These are phyloP conservation scores for Alternaria atra DNA, from an alignment of 2,329 filamentous ascomycete genomes.

Conservation along the genomic window DNA sequence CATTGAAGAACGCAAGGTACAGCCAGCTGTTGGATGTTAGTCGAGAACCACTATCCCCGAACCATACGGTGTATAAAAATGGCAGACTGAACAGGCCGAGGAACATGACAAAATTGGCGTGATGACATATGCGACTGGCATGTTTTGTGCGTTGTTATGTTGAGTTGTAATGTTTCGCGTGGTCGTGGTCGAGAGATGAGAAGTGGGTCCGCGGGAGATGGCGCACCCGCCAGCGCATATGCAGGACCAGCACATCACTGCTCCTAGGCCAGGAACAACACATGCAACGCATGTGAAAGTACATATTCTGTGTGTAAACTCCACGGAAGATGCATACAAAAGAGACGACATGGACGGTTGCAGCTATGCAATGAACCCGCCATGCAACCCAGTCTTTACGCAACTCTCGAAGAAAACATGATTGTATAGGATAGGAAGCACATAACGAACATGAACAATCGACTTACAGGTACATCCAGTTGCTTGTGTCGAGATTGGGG, in stretches of 20 bases:
- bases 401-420: background rate
- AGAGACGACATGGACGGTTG: background rate
- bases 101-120: background rate
- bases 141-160: slow-evolving; percentile 3
- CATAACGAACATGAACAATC: background rate
- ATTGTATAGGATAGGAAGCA: background rate
- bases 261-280: slow-evolving; percentile 6
- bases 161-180: background rate
- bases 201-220: slow-evolving; percentile 25
- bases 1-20: slow-evolving; percentile 72
- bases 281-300: slow-evolving; percentile 4
- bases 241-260: slow-evolving; percentile 27
- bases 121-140: background rate
- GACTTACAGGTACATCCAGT: slow-evolving; percentile 66
- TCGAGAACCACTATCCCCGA: background rate
- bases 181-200: slow-evolving; percentile 12
- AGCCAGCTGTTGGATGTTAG: slow-evolving; percentile 58
- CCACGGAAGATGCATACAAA: background rate
- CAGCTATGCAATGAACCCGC: slow-evolving; percentile 1
- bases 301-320: background rate
- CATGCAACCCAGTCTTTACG: background rate
- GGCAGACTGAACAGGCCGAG: background rate
- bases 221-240: slow-evolving; percentile 23
- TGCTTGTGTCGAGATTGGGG: slow-evolving; percentile 65
- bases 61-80: background rate